Conservation (phyloP, 495 filamentous ascomycete genomes). For the Pyrenula aspistea region DNA sequence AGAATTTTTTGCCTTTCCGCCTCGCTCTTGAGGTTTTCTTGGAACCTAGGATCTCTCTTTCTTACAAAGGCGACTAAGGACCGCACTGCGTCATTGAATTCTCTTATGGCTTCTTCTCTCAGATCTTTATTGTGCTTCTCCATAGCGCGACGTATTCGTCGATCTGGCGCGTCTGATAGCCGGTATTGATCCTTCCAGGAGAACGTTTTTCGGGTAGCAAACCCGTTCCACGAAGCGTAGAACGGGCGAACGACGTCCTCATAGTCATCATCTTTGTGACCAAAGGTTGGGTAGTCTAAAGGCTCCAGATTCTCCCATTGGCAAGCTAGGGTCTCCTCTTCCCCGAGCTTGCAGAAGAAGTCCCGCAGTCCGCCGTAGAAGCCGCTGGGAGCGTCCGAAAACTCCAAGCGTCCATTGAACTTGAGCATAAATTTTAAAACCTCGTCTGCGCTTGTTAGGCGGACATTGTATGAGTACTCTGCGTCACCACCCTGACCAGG, state of each 20-base stretch:
- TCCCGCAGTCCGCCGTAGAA: slow-evolving; percentile 70
- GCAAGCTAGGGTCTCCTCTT: slow-evolving; percentile 65
- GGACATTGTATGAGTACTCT: slow-evolving; percentile 49
- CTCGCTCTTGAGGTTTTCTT: slow-evolving; percentile 55
- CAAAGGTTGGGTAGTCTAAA: slow-evolving; percentile 69
- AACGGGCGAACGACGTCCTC: slow-evolving; percentile 66
- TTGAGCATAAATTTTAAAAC: slow-evolving; percentile 60
- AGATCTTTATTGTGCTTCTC: slow-evolving; percentile 88
- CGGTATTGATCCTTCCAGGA: slow-evolving; percentile 80
- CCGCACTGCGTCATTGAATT: slow-evolving; percentile 89
- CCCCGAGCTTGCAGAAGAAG: slow-evolving; percentile 67
- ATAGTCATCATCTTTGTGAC: slow-evolving; percentile 51
- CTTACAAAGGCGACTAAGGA: slow-evolving; percentile 82
- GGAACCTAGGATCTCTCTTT: slow-evolving; percentile 82
- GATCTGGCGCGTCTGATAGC: slow-evolving; percentile 75
- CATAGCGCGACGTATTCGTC: slow-evolving; percentile 70
- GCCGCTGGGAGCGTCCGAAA: slow-evolving; percentile 61
- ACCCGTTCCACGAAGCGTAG: slow-evolving; percentile 70
- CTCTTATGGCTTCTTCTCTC: slow-evolving; percentile 69
- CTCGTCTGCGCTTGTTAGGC: slow-evolving; percentile 65
- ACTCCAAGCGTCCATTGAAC: slow-evolving; percentile 65
- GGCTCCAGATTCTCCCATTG: slow-evolving; percentile 49
- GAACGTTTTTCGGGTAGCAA: slow-evolving; percentile 76
- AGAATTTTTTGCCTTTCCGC: slow-evolving; percentile 69
- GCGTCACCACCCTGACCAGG: slow-evolving; percentile 12